Conservation (phyloP, 2,329 filamentous ascomycete species). For the Pseudocercospora eumusae region DNA sequence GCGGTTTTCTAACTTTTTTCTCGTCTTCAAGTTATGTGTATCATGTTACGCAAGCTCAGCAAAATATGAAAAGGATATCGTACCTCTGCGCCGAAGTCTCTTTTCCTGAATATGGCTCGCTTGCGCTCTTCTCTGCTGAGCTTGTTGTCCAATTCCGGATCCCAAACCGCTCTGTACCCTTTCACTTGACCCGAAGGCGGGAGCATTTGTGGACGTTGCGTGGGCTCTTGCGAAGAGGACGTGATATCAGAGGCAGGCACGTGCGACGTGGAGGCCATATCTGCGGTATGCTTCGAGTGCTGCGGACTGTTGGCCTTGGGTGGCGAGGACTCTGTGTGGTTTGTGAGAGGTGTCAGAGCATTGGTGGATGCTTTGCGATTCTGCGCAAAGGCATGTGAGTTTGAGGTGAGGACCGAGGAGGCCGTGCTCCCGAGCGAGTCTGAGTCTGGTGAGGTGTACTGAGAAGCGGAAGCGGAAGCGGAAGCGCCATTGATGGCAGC, state of each 20-base stretch:
- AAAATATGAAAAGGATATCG: constrained; percentile 42
- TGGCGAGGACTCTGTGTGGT: constrained; percentile 65
- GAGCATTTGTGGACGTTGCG: constrained; percentile 50
- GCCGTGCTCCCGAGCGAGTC: constrained; percentile 67
- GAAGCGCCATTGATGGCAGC: constrained; percentile 19
- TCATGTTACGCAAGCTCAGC: constrained; percentile 43
- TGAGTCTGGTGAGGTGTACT: constrained; percentile 37
- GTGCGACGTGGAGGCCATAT: constrained; percentile 34
- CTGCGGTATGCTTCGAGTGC: constrained; percentile 30
- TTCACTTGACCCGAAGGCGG: constrained; percentile 55
- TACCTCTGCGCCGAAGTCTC: constrained; percentile 46
- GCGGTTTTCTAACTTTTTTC: constrained; percentile 36
- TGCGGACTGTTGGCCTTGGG: constrained; percentile 58
- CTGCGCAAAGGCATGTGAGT: constrained; percentile 55
- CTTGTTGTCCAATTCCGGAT: constrained; percentile 63
- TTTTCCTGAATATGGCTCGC: constrained; percentile 39
- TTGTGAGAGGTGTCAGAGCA: constrained; percentile 65
- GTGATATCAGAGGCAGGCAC: constrained; percentile 33
- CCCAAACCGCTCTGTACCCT: constrained; percentile 62
- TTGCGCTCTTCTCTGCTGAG: constrained; percentile 59
- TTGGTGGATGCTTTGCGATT: constrained; percentile 57
- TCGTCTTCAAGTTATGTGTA: constrained; percentile 38
- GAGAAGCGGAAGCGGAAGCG: constrained; percentile 22
- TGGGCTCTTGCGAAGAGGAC: constrained; percentile 43
- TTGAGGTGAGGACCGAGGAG: constrained; percentile 69